Conservation (phyloP, 768 basidiomycete species). For the Coprinopsis sp. region DNA sequence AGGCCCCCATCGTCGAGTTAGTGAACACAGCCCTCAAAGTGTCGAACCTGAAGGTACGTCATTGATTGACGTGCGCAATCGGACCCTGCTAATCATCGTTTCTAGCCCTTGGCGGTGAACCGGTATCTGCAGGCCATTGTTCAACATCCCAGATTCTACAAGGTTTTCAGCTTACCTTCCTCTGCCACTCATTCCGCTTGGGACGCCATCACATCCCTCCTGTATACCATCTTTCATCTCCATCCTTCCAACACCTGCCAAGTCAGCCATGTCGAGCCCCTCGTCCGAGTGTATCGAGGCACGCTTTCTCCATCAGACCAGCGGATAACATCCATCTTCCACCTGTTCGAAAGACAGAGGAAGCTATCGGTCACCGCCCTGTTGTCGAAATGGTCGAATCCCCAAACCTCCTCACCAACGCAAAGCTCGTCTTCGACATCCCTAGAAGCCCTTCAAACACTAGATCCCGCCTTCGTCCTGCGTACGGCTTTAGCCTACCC, state of each 20-base stretch:
- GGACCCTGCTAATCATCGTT: constrained; percentile 12
- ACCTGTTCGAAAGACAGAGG: constrained; percentile 69
- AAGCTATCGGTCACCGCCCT: constrained; percentile 61
- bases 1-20: constrained; percentile 38
- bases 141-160: constrained; percentile 62
- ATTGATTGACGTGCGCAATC: neutral
- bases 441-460: constrained; percentile 61
- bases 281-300: constrained; percentile 71
- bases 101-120: constrained; percentile 66
- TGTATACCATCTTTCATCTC: constrained; percentile 65
- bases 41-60: constrained; percentile 59
- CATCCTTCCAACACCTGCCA: constrained; percentile 86
- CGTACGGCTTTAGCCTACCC: constrained; percentile 73
- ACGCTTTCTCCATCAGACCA: constrained; percentile 64
- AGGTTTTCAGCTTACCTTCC: constrained; percentile 29
- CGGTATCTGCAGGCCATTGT: constrained; percentile 71
- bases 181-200: constrained; percentile 28
- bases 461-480: constrained; percentile 67
- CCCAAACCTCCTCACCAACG: constrained; percentile 29
- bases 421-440: constrained; percentile 36
- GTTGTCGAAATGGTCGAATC: constrained; percentile 57
- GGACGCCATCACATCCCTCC: constrained; percentile 44
- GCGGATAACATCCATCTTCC: constrained; percentile 68
- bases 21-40: constrained; percentile 34
- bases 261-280: constrained; percentile 73